Base-by-base conservation (phyloP, 2,329 filamentous ascomycete species). In the Epichloe sp. region DNA sequence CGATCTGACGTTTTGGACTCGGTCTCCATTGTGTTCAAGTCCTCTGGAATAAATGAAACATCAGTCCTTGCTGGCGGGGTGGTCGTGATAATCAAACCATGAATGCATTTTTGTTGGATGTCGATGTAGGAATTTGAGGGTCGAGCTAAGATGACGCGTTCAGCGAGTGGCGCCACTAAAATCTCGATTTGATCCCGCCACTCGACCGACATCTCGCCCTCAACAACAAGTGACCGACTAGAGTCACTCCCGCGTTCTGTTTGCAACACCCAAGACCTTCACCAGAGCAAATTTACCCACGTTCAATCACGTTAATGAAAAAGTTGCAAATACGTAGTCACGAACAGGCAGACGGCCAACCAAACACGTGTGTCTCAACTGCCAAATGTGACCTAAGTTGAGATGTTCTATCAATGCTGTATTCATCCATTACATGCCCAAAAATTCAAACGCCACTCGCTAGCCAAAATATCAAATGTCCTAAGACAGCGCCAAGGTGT, bases 1-100 rank as follows among this genome's bases (percentile, higher is more conserved):
- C 56, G 60, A 37, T 65, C 63, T 15, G 61, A 63, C 48, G 58
- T 56, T 34, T 59, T 62, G 36, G 60, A 56, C 51, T 62, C 63
- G 12, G 59, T 44, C 49, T 62, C 60, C 62, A 66, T 66, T 48
- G 55, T 55, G 54, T 49, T 55, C 53, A 44, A 17, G 43, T 42
- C 15, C 14, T 49, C 17, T 15, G n/a, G 19, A 26, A n/a, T 4
- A 12, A 31, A 23, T 7, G 8, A 34, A 38, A 14, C 12, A 40
- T 49, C 35, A 15, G 40, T 15, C 34, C 38, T n/a, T 47, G 37
- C 26, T 12, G 19, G 26, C 26, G 23, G 14, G 3, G 26, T 46
- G 21, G 43, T 40, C 14, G 47, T 48, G 38, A 8, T 17, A 11
- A 17, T 31, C 19, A 21, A 41, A 35, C 46, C 40, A 35, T 34